phyloP scores from a whole-genome alignment of 2,329 filamentous ascomycete species.

The Myrmaecium sp. region DNA sequence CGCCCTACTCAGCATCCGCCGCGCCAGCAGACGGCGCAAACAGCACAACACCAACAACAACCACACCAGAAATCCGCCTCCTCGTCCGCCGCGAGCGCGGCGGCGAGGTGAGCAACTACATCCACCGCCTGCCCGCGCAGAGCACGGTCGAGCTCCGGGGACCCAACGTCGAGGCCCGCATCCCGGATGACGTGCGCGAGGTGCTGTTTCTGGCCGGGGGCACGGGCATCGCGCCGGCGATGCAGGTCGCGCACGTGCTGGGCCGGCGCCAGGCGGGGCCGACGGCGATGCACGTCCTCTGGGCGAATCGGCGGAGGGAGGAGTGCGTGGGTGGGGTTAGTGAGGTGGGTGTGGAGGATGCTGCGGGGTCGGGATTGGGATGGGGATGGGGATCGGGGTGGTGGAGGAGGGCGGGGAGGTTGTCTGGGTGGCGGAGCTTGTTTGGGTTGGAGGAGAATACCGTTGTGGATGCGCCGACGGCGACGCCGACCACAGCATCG shows the following conservation, averaged over 20 bases:
- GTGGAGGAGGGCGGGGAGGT: constrained; percentile 5
- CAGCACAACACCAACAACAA: constrained; percentile 14
- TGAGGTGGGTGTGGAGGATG: constrained; percentile 18
- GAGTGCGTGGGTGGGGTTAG: constrained; percentile 48
- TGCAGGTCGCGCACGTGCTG: constrained; percentile 59
- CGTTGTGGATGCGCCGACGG: constrained; percentile 3
- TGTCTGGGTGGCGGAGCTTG: constrained; percentile 14
- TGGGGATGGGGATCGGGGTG: background rate
- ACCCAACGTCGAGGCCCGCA: constrained; percentile 51
- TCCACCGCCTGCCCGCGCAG: constrained; percentile 47
- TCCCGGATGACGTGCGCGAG: constrained; percentile 35
- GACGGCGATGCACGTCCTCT: constrained; percentile 50
- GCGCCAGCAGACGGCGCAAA: constrained; percentile 11
- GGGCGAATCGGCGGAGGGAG: constrained; percentile 55
- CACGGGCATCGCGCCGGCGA: constrained; percentile 77
- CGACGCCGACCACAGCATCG: constrained; percentile 1
- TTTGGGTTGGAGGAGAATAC: constrained; percentile 8
- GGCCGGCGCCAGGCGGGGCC: constrained; percentile 16
- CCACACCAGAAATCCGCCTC: constrained; percentile 38
- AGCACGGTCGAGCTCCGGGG: constrained; percentile 60
- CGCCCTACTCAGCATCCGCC: constrained; percentile 24
- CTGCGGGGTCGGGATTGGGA: constrained; percentile 1
- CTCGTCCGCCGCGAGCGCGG: constrained; percentile 61
- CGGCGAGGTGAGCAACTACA: constrained; percentile 75
- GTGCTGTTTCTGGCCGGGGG: constrained; percentile 82